Conservation (phyloP, 768 basidiomycete species). For the Hirschioporus abietinus region DNA sequence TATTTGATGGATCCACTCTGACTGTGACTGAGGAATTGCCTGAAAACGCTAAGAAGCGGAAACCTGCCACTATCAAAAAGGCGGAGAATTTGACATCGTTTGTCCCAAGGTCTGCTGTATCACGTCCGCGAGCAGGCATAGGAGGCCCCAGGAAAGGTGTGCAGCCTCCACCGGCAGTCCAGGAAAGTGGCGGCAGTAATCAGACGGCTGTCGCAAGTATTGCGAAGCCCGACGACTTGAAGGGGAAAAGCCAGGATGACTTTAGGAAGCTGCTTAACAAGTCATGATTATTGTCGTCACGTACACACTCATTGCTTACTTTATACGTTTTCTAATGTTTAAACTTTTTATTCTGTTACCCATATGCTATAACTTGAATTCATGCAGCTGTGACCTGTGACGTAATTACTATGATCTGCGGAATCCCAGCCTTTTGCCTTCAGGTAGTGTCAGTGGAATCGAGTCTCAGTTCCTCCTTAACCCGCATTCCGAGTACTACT, state of each 20-base stretch:
- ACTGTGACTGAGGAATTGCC: conserved; percentile 51
- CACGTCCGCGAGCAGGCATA: conserved; percentile 68
- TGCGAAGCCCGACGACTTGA: conserved; percentile 16
- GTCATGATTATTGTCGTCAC: not conserved
- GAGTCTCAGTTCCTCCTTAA: too few species aligned
- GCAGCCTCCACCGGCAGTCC: conserved; percentile 16
- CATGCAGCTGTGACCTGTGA: too few species aligned
- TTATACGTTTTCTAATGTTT: too few species aligned
- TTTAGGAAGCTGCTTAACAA: conserved; percentile 72
- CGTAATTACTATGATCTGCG: too few species aligned
- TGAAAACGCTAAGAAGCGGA: conserved; percentile 25
- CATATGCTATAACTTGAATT: too few species aligned
- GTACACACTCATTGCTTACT: not conserved
- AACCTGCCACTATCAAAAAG: conserved; percentile 24
- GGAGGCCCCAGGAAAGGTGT: conserved; percentile 47
- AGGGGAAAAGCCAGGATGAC: conserved; percentile 68
- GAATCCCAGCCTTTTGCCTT: too few species aligned
- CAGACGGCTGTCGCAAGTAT: conserved; percentile 17
- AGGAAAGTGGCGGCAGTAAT: conserved; percentile 16
- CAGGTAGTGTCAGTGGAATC: too few species aligned
- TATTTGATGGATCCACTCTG: conserved; percentile 59
- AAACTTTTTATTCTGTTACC: too few species aligned
- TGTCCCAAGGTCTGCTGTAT: conserved; percentile 58
- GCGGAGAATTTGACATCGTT: conserved; percentile 47
- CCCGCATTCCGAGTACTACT: too few species aligned